Base-by-base conservation (phyloP, 1,284 basidiomycete species). In the Malassezia caprae region DNA sequence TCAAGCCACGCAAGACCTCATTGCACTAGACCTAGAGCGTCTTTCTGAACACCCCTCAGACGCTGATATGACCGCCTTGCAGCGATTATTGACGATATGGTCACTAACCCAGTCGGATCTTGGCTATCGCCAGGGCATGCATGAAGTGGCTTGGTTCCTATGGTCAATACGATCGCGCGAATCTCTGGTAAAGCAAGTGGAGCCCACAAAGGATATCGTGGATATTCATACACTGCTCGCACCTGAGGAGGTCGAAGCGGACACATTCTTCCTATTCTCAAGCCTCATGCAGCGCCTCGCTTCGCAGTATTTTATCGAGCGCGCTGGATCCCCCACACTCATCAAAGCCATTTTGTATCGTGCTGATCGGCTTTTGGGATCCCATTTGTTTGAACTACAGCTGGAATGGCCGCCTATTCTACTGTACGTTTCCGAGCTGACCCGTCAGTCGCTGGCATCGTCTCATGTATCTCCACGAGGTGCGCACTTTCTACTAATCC, bases 81-180 rank as follows among this genome's bases (percentile, higher is more conserved):
- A 32, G 11, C 48, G 44, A 30, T 39, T 67, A 13, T 61, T 75
- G 23, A 68, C 65, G 45, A 63, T 73, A 2, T 75, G 70, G 64
- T 47, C 58, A 1, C 56, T 61, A 23, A 46, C 61, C 35, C 62
- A 73, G 28, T 35, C 58, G 15, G 64, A 69, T 19, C 53, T 63
- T 1, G 69, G 69, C 35, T 75, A 75, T 42, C 53, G 68, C 19
- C 73, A 75, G 46, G 73, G 73, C 4, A 73, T 75, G 71, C 73
- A 75, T 47, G 73, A 75, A 54, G 53, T 75, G n/a, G 62, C 68
- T 6, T 66, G 58, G 13, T 56, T 60, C 4, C 54, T 72, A 10
- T 68, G 68, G 65, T 58, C 63, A 13, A 58, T 67, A 0, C 44
- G 69, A 2, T 4, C 19, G 6, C 40, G 61, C 27, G 56, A 55